phyloP scores from a whole-genome alignment of 176 grass and related monocot genomes.

The Carex pumila region DNA sequence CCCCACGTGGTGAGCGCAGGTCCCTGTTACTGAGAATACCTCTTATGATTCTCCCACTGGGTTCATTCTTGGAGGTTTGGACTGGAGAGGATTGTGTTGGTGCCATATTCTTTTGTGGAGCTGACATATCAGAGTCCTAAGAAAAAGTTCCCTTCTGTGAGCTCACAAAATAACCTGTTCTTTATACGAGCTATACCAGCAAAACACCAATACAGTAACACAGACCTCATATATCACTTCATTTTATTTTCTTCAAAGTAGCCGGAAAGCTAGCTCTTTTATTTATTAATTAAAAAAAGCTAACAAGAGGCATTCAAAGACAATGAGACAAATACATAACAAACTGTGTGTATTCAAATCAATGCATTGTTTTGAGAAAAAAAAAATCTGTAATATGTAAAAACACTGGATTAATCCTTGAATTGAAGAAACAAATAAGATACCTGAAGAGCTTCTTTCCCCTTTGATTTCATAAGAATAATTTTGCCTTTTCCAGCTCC shows the following conservation, averaged over 20 bases:
- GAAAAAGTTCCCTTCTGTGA: slow-evolving; percentile 2
- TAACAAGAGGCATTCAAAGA: slow-evolving; percentile 20
- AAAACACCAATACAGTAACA: not conserved
- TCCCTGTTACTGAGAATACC: slow-evolving; percentile 78
- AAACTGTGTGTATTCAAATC: not conserved
- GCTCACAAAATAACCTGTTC: not conserved
- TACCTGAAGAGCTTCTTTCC: slow-evolving; percentile 67
- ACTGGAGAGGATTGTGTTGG: slow-evolving; percentile 32
- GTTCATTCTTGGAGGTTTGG: slow-evolving; percentile 48
- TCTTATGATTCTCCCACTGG: slow-evolving; percentile 62
- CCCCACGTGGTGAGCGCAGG: slow-evolving; percentile 37
- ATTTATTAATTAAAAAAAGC: not conserved
- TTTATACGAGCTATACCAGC: not conserved
- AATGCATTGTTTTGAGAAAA: not conserved
- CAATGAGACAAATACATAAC: not conserved
- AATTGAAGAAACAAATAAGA: slow-evolving; percentile 11
- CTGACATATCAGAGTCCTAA: slow-evolving; percentile 47
- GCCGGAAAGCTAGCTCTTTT: not conserved
- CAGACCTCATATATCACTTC: not conserved
- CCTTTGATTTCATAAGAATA: slow-evolving; percentile 74
- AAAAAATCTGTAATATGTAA: not conserved
- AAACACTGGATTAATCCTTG: not conserved
- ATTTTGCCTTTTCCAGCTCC: slow-evolving; percentile 72
- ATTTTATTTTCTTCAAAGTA: not conserved
- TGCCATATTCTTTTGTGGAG: slow-evolving; percentile 32